Conservation (phyloP, 306 rosid genomes). For the Inga leiocalycina region DNA sequence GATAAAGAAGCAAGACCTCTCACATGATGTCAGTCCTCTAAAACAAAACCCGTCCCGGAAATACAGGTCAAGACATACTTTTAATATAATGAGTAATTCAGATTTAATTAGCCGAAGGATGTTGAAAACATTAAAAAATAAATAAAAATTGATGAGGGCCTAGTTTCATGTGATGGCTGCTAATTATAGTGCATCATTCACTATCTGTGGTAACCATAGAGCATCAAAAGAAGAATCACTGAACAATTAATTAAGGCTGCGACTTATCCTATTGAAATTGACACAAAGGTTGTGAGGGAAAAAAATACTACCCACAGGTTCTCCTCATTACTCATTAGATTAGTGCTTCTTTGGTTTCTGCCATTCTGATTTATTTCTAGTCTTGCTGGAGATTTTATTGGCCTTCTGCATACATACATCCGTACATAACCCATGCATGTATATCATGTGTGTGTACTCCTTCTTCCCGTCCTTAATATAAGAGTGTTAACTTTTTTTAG, state of each 20-base stretch:
- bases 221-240: not conserved
- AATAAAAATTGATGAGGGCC: not conserved
- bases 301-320: not conserved
- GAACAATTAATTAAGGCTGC: not conserved
- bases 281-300: not conserved
- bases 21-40: not conserved
- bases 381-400: not conserved
- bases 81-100: not conserved
- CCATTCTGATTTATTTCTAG: not conserved
- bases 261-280: not conserved
- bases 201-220: not conserved
- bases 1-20: not conserved
- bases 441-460: not conserved
- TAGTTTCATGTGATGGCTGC: not conserved
- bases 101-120: not conserved
- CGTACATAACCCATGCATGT: too few relatives aligned
- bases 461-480: too few relatives aligned
- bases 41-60: not conserved
- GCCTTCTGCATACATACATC: too few relatives aligned
- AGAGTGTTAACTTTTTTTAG: too few relatives aligned
- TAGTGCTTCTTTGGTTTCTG: not conserved
- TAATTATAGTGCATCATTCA: not conserved
- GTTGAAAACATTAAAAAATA: not conserved
- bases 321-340: not conserved
- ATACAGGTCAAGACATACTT: not conserved